Evolutionary conservation across 2,329 filamentous ascomycete species (phyloP), one percentile per base, ranked within the genome.

Genomic region (Westerdykella ornata): DNA sequence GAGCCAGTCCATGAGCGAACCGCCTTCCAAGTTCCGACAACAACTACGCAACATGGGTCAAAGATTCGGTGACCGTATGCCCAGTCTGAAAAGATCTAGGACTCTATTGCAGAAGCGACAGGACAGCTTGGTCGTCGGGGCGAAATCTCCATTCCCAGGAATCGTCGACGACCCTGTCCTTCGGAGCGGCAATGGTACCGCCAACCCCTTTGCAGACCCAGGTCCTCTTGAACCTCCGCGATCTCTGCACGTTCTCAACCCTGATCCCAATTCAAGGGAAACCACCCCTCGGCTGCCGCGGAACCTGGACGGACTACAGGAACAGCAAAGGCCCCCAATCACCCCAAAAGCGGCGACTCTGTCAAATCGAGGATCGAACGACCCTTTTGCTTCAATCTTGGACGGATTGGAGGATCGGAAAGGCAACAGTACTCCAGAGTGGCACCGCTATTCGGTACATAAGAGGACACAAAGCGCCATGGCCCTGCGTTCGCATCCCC

Each of bases 381-480:
- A 63, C 33, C 58, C 59, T 4, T 62, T 65, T 19, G 53, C 56
- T 12, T 63, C 60, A 2, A 51, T 59, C 6, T 41, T 60, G 5
- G 56, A 60, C 29, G 46, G 56, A 22, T 48, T 57, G 8, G 51
- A 54, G 15, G 46, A 48, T 11, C 49, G 40, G 13, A 46, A 52
- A 15, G 49, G 51, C 9, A 52, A 47, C 29, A 47, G 50, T 13
- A 59, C 52, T 7, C 56, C 56, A 17, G 49, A 56, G 17, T 60
- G 57, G 53, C 43, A 55, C 19, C 44, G 42, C 15, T 48, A 54
- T 13, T 49, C 51, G 17, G 38, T 41, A 20, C 62, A 66, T 35
- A 54, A 54, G 35, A 56, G 60, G 26, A 58, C 52, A 12, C 51
- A 56, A 31, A 63, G 60, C 33, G 43, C 54, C 19, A 59, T 59